Evolutionary conservation across 441 rosid species (phyloP), one percentile per base, ranked within the genome.

Genomic region (Pelargonium myrrhifolium): DNA sequence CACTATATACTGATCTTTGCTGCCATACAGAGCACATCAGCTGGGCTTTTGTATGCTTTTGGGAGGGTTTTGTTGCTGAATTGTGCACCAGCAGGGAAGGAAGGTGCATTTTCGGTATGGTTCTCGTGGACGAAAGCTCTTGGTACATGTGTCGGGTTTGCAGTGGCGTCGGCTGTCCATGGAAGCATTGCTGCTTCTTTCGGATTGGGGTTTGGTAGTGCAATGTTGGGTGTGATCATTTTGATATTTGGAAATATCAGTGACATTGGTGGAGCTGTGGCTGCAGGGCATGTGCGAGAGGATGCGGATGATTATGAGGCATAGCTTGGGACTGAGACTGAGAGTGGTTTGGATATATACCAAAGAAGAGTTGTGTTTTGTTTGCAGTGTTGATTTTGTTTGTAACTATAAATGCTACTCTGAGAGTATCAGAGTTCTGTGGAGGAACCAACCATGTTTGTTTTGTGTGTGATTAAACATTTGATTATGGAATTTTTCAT

Each of bases 21-120:
- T 3, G 89, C 79, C 2, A 17, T 83, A 7, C 92, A 85, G 67
- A 68, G 86, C 77, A 82, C 83, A 7, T 78, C 85, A 3, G 72
- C 80, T 0, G 86, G 86, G 26, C 39, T 82, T 1, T 61, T 80
- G 45, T 79, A 83, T 53, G 83, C 87, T 1, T 87, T 69, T 35
- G 87, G 86, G 12, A 65, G 84, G 62, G 78, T 85, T 8, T 43
- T 87, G 70, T 3, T 82, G 59, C 37, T 82, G 39, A 87, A 87
- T 71, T 80, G 82, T 61, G 71, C 85, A 0, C 92, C 92, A 0
- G 28, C 63, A 6, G 89, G 86, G 3, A 79, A 75, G 70, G 86
- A 87, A 75, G 89, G 85, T 0, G 80, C 77, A 0, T 87, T 87
- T 64, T 75, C 82, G 2, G 55, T 74, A 1, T 85, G 87, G 89